These are phyloP conservation scores for Lachnellula arida DNA, from an alignment of 2,329 filamentous ascomycete species.

Conservation along the genomic window DNA sequence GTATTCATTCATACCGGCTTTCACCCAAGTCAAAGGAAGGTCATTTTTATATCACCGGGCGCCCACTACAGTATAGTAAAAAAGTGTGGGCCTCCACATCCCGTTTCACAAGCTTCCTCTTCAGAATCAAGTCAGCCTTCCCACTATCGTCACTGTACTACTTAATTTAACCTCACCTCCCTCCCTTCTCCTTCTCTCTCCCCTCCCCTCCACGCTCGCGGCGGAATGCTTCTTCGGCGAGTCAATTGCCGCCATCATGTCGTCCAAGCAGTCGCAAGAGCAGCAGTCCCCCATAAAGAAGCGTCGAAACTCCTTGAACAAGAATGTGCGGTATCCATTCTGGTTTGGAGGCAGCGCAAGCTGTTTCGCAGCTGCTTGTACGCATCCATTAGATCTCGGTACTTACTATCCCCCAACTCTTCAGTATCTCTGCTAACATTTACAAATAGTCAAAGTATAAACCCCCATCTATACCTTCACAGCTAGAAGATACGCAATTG, in stretches of 20 bases:
- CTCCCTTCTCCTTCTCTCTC: conserved; percentile 4
- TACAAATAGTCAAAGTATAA: conserved; percentile 26
- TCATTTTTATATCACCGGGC: too few relatives aligned
- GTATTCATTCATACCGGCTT: too few relatives aligned
- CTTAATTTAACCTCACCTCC: neutral
- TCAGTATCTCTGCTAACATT: conserved; percentile 10
- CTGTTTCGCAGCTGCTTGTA: conserved; percentile 85
- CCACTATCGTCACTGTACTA: too few relatives aligned
- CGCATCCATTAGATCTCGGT: conserved; percentile 91
- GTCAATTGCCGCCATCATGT: conserved; percentile 21
- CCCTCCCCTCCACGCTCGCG: conserved; percentile 1
- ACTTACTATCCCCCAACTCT: conserved; percentile 38
- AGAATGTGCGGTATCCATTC: conserved; percentile 60
- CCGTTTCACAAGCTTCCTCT: neutral
- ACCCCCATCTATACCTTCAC: neutral
- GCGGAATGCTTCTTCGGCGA: conserved; percentile 22
- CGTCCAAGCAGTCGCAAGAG: conserved; percentile 16
- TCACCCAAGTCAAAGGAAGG: too few relatives aligned
- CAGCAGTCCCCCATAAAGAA: conserved; percentile 14
- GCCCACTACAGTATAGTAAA: too few relatives aligned
- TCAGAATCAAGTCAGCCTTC: neutral
- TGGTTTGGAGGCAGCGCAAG: conserved; percentile 97
- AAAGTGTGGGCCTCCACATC: too few relatives aligned
- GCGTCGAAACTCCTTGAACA: conserved; percentile 22
- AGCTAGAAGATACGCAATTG: neutral